Evolutionary conservation across 495 filamentous ascomycete genomes (phyloP), one percentile per base, ranked within the genome.

Genomic region (Umbilicaria muhlenbergii): DNA sequence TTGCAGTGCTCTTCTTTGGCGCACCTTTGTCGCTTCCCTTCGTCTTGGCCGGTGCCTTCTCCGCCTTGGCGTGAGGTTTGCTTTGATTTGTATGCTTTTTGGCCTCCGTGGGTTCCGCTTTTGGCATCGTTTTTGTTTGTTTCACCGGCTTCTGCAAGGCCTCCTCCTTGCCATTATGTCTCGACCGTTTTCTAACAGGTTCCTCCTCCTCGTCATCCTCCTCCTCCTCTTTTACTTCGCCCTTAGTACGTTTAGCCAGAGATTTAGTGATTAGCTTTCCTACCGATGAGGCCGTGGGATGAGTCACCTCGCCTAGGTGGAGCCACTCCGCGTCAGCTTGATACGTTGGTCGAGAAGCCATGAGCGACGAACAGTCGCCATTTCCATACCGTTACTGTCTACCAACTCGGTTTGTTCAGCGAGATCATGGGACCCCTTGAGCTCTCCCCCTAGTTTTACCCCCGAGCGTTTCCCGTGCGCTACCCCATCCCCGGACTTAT

Each of bases 181-280:
- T 81, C 39, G 73, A 71, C 11, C 77, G 76, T 18, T 73, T 74
- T 37, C 38, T 52, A 32, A 63, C 65, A n/a, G 61, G 64, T 38
- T 60, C 51, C 12, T 62, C 59, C 13, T 61, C 61, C 19, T 62
- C 59, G n/a, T 56, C 59, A 24, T 61, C 65, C 0, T 68, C 66
- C 2, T 52, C 42, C 34, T 46, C 42, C 34, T 46, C 42, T 19
- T 38, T 15, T 10, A 43, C 10, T 13, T 45, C 32, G 12, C 17
- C 28, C 15, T 46, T 43, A 24, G 34, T 46, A 32, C 46, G 46
- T 34, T 54, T 51, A 10, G 37, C 32, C 15, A 32, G 48, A 3
- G 42, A 31, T 14, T 21, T 44, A 11, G 46, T 8, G 24, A 28
- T 10, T 28, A 6, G 5, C 24, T 28, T 28, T 6, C 4, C 2